phyloP scores from a whole-genome alignment of 1,284 basidiomycete genomes.

The Tylopilus orsonianus region DNA sequence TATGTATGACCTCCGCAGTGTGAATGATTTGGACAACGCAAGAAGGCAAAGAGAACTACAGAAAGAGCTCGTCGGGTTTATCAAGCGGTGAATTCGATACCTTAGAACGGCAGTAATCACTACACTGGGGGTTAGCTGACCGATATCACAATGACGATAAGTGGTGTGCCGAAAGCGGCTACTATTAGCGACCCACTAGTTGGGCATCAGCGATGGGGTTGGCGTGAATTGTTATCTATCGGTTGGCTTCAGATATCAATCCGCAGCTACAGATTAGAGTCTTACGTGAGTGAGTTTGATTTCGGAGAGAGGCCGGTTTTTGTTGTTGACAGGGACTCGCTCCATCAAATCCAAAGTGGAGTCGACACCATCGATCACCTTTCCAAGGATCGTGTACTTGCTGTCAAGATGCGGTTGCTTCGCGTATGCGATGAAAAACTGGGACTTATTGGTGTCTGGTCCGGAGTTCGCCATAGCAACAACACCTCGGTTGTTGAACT shows the following conservation, averaged over 20 bases:
- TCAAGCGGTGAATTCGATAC: constrained; percentile 55
- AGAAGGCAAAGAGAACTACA: constrained; percentile 83
- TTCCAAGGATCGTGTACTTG: constrained; percentile 94
- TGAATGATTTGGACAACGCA: constrained; percentile 84
- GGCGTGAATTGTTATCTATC: constrained; percentile 88
- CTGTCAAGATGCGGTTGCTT: constrained; percentile 92
- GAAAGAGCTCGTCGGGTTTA: constrained; percentile 92
- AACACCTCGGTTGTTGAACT: constrained; percentile 90
- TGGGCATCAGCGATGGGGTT: constrained; percentile 87
- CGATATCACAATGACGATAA: constrained; percentile 4
- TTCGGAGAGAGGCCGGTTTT: constrained; percentile 85
- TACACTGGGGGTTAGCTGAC: neutral
- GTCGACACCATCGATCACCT: constrained; percentile 93
- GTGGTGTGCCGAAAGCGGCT: neutral
- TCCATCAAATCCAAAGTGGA: constrained; percentile 90
- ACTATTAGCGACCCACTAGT: constrained; percentile 38
- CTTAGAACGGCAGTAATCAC: constrained; percentile 13
- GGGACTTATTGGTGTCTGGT: constrained; percentile 90
- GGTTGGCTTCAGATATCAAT: constrained; percentile 6
- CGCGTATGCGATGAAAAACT: constrained; percentile 92
- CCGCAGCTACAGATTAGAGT: constrained; percentile 10
- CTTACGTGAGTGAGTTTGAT: constrained; percentile 79
- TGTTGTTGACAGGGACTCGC: constrained; percentile 84
- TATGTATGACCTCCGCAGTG: constrained; percentile 85
- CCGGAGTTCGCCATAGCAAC: constrained; percentile 98